A percentile compares a stretch with the other conserved stretches of the same genome.
Conservation (phyloP, 495 filamentous ascomycete genomes). For the Aspergillus panamensis region DNA sequence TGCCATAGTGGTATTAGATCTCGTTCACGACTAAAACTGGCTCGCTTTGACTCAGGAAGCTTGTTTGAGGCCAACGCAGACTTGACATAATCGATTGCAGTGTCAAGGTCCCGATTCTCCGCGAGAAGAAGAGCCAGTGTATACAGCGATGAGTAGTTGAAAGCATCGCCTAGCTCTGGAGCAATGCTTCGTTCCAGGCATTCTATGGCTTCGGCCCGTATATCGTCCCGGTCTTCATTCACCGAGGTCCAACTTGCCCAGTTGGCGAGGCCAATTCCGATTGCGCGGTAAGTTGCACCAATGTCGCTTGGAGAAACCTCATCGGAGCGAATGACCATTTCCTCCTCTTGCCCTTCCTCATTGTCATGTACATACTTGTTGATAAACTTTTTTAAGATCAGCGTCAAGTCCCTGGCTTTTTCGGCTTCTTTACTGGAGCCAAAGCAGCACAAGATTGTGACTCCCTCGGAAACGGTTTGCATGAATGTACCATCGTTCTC, state of each 20-base stretch:
- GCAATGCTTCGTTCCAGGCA: constrained; percentile 68
- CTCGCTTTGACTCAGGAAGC: constrained; percentile 21
- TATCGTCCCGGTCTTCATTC: constrained; percentile 59
- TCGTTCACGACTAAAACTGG: constrained; percentile 35
- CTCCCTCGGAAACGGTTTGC: constrained; percentile 70
- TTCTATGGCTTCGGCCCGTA: constrained; percentile 68
- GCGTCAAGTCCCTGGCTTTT: constrained; percentile 65
- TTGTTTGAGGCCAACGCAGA: constrained; percentile 48
- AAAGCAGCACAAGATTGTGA: constrained; percentile 77
- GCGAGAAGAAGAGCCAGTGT: constrained; percentile 74
- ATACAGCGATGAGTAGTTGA: constrained; percentile 69
- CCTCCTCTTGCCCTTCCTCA: constrained; percentile 31
- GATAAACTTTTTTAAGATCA: constrained; percentile 64
- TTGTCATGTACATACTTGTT: constrained; percentile 39
- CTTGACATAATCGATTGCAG: constrained; percentile 75
- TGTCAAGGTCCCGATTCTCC: constrained; percentile 71
- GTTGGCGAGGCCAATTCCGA: constrained; percentile 77
- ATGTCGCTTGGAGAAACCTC: constrained; percentile 52
- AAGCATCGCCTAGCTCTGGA: constrained; percentile 56
- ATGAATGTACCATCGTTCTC: constrained; percentile 75
- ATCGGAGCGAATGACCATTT: constrained; percentile 27
- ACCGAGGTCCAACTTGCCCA: constrained; percentile 81
- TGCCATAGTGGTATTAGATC: constrained; percentile 64
- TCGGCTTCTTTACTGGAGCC: constrained; percentile 70
- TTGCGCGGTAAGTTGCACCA: constrained; percentile 68